These are phyloP conservation scores for Lepidium aucheri DNA, from an alignment of 345 rosid genomes.

Conservation along the genomic window DNA sequence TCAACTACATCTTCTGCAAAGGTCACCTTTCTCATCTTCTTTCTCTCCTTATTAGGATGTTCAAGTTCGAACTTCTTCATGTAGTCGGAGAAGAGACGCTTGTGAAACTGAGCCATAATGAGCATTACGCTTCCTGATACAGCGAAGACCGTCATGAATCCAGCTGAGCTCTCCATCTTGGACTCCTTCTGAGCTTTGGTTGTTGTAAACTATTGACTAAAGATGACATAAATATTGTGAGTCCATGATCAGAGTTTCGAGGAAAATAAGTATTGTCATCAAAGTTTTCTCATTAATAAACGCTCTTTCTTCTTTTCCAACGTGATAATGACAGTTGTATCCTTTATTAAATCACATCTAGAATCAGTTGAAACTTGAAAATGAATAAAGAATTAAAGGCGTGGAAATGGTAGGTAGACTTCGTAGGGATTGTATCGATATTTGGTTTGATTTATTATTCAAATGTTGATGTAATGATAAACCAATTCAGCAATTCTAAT, in stretches of 20 bases:
- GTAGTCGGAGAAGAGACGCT: conserved; percentile 64
- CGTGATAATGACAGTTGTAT: background rate
- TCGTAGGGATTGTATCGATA: background rate
- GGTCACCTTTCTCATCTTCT: conserved; percentile 48
- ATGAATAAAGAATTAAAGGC: background rate
- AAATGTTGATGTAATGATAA: no score
- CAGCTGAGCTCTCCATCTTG: conserved; percentile 36
- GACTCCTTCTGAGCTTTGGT: background rate
- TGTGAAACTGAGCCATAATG: conserved; percentile 50
- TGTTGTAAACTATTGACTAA: background rate
- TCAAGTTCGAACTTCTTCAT: conserved; percentile 53
- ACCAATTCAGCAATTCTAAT: no score
- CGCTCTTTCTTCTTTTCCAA: background rate
- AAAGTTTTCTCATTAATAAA: background rate
- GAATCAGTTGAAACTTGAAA: conserved; percentile 10
- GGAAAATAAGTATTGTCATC: background rate
- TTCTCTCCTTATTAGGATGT: background rate
- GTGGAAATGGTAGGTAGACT: conserved; percentile 2
- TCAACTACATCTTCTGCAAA: conserved; percentile 67
- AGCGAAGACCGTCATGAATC: conserved; percentile 62
- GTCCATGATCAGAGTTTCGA: conserved; percentile 3
- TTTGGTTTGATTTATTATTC: background rate
- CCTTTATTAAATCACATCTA: background rate
- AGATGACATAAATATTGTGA: background rate
- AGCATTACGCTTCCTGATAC: conserved; percentile 76